Evolutionary conservation across 1,139 yeast species (phyloP).

Genomic region (Pichia sp.): DNA sequence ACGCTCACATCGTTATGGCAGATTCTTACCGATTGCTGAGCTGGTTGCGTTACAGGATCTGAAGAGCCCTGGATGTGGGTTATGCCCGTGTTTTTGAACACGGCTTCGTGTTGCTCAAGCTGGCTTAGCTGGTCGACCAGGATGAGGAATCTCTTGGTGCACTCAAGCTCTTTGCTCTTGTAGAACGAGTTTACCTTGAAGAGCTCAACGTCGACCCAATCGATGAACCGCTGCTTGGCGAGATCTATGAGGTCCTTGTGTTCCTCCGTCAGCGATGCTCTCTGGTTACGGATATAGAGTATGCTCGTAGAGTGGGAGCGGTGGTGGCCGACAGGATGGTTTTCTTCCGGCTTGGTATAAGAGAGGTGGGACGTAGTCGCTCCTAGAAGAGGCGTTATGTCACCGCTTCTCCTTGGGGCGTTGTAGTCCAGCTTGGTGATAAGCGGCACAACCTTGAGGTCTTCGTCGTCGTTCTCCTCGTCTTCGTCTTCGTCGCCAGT

Average conservation of each 20-base stretch:
- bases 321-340: conserved; percentile 3
- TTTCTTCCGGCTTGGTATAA: background rate
- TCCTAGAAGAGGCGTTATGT: conserved; percentile 4
- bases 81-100: background rate
- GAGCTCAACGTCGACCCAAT: conserved; percentile 60
- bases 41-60: too few relatives aligned
- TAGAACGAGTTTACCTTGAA: conserved; percentile 57
- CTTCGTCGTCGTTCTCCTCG: conserved; percentile 11
- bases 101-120: conserved; percentile 47
- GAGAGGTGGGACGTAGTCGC: background rate
- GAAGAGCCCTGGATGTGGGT: too few relatives aligned
- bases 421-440: conserved; percentile 1
- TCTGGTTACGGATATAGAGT: conserved; percentile 6
- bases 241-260: conserved; percentile 24
- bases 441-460: conserved; percentile 13
- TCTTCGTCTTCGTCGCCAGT: conserved; percentile 1
- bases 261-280: conserved; percentile 9
- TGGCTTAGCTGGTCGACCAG: conserved; percentile 65
- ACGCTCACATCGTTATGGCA: background rate
- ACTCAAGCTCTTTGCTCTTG: conserved; percentile 54
- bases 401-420: background rate
- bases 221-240: conserved; percentile 43
- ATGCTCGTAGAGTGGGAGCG: conserved; percentile 14
- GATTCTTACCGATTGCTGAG: too few relatives aligned
- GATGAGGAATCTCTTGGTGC: conserved; percentile 52